Percentiles rank a stretch among this genome's conserved stretches.
phyloP scores from a whole-genome alignment of 2,329 filamentous ascomycete species.

The Exserohilum turcica region DNA sequence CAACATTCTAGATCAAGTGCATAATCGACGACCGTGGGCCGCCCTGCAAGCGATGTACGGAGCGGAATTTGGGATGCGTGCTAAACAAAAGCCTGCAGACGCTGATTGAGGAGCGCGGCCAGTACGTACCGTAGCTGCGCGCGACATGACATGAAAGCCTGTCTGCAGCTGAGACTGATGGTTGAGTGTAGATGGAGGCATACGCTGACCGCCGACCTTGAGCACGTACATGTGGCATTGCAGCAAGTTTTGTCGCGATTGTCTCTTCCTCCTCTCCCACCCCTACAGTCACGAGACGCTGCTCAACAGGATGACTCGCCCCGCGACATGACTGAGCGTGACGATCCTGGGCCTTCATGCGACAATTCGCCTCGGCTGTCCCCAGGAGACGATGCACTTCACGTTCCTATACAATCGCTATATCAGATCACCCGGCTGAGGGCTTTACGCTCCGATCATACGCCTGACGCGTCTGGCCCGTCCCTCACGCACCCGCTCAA shows the following conservation, averaged over 20 bases:
- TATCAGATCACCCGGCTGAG: conserved; percentile 55
- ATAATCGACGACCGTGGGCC: conserved; percentile 57
- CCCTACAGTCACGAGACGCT: conserved; percentile 39
- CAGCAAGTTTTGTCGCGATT: conserved; percentile 51
- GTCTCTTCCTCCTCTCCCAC: conserved; percentile 45
- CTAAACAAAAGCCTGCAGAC: conserved; percentile 59
- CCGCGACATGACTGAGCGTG: conserved; percentile 42
- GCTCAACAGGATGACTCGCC: conserved; percentile 40
- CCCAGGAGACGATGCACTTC: conserved; percentile 35
- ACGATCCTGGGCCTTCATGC: conserved; percentile 29
- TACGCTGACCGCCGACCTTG: conserved; percentile 32
- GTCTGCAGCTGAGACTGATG: background rate
- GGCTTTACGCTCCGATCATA: conserved; percentile 45
- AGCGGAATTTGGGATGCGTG: conserved; percentile 57
- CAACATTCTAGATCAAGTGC: conserved; percentile 52
- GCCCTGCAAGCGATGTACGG: conserved; percentile 56
- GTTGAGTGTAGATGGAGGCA: background rate
- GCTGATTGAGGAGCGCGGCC: conserved; percentile 53
- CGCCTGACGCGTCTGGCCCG: conserved; percentile 45
- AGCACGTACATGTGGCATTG: conserved; percentile 40
- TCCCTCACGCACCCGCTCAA: conserved; percentile 1
- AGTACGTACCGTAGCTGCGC: conserved; percentile 26
- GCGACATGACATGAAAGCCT: conserved; percentile 25
- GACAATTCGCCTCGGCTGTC: conserved; percentile 38
- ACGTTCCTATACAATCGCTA: conserved; percentile 54